These are phyloP conservation scores for Stylosanthes scabra DNA, from an alignment of 331 rosid genomes.

Conservation along the genomic window DNA sequence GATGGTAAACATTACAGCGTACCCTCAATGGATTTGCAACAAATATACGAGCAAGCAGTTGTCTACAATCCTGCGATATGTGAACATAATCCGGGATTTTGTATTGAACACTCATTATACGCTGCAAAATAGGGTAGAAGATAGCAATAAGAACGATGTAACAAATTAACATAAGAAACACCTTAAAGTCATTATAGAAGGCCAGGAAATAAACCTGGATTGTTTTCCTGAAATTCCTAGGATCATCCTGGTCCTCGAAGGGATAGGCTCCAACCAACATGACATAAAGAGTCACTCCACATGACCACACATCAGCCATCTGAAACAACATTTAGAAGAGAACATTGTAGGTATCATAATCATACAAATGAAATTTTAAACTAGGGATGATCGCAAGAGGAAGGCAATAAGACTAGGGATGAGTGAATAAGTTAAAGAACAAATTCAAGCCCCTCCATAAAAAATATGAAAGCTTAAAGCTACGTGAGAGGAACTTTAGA, in stretches of 20 bases:
- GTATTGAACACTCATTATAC: constrained; percentile 67
- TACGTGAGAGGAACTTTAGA: constrained; percentile 18
- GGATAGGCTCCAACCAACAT: constrained; percentile 62
- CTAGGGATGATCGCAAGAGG: neutral
- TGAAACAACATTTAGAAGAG: constrained; percentile 31
- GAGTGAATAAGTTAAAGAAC: neutral
- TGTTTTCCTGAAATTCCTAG: constrained; percentile 53
- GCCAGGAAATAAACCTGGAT: constrained; percentile 44
- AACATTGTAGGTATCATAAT: constrained; percentile 3
- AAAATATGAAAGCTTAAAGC: neutral
- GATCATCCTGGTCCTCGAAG: constrained; percentile 56
- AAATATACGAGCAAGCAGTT: constrained; percentile 58
- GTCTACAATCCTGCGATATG: constrained; percentile 69
- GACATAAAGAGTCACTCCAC: constrained; percentile 61
- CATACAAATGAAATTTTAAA: neutral
- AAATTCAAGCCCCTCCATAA: neutral
- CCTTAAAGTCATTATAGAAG: constrained; percentile 5
- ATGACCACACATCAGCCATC: constrained; percentile 61
- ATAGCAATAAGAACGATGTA: constrained; percentile 23
- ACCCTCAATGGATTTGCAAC: constrained; percentile 64
- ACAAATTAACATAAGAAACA: constrained; percentile 20
- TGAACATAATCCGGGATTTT: constrained; percentile 70
- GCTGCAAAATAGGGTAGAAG: constrained; percentile 44
- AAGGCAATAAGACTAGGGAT: neutral
- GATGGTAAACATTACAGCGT: constrained; percentile 35